Evolutionary conservation across 2,329 filamentous ascomycete species (phyloP).

Genomic region (Fusarium algeriense): DNA sequence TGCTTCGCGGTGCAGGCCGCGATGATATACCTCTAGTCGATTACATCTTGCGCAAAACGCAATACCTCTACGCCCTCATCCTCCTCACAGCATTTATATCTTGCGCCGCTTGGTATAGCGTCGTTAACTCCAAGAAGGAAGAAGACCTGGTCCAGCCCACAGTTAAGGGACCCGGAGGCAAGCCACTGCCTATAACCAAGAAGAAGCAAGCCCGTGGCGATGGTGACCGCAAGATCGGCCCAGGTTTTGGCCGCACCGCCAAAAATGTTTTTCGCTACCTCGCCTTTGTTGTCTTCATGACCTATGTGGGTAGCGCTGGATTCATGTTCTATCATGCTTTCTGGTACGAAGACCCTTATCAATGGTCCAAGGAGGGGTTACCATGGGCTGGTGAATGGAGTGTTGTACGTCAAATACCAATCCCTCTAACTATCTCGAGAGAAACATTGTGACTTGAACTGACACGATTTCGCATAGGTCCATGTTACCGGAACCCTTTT

Average conservation of each 20-base stretch:
- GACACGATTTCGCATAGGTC: conserved; percentile 67
- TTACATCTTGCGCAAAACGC: conserved; percentile 59
- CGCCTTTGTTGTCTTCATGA: conserved; percentile 76
- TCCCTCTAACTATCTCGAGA: conserved; percentile 3
- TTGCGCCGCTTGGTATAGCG: conserved; percentile 65
- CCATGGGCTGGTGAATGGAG: conserved; percentile 82
- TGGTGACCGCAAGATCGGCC: conserved; percentile 59
- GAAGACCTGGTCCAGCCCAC: conserved; percentile 61
- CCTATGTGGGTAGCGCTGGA: conserved; percentile 80
- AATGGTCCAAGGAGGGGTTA: conserved; percentile 60
- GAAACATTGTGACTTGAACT: conserved; percentile 29
- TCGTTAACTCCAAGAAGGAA: conserved; percentile 63
- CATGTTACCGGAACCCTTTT: conserved; percentile 88
- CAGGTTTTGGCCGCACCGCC: conserved; percentile 72
- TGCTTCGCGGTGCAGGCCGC: conserved; percentile 40
- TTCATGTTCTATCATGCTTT: conserved; percentile 82
- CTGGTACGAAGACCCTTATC: conserved; percentile 54
- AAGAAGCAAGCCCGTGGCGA: conserved; percentile 62
- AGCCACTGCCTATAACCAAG: conserved; percentile 80
- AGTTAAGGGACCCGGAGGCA: conserved; percentile 84
- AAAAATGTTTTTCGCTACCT: conserved; percentile 83
- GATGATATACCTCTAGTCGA: conserved; percentile 53
- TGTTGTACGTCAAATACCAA: conserved; percentile 69
- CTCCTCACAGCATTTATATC: conserved; percentile 65
- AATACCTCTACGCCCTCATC: conserved; percentile 66